Conservation (phyloP, 2,329 filamentous ascomycete species). For the Coleophoma cylindrospora region DNA sequence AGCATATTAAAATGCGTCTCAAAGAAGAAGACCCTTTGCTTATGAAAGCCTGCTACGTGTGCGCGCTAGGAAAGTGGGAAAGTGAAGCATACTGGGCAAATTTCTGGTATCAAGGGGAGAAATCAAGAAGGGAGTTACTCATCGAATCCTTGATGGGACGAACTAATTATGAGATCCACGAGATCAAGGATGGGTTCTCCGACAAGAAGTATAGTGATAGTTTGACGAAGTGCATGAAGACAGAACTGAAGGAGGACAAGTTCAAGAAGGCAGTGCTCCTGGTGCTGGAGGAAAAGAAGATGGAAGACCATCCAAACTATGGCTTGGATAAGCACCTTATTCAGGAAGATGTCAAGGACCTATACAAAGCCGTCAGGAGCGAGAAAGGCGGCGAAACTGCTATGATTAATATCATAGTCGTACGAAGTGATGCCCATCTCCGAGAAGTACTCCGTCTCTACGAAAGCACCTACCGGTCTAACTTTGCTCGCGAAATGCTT, state of each 20-base stretch:
- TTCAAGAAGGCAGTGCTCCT: slow-evolving; percentile 85
- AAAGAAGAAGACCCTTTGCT: slow-evolving; percentile 72
- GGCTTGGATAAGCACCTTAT: slow-evolving; percentile 42
- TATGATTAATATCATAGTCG: slow-evolving; percentile 81
- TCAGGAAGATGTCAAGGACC: slow-evolving; percentile 65
- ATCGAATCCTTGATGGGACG: slow-evolving; percentile 93
- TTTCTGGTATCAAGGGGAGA: slow-evolving; percentile 91
- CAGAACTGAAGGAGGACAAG: slow-evolving; percentile 91
- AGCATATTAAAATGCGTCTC: slow-evolving; percentile 73
- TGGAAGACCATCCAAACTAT: slow-evolving; percentile 57
- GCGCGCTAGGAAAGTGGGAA: slow-evolving; percentile 85
- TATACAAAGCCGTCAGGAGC: slow-evolving; percentile 63
- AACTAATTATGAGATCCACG: slow-evolving; percentile 77
- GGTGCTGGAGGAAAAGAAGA: slow-evolving; percentile 75
- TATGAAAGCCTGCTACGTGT: slow-evolving; percentile 88
- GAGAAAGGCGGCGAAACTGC: slow-evolving; percentile 80
- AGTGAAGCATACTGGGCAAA: slow-evolving; percentile 97
- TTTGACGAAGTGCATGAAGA: slow-evolving; percentile 79
- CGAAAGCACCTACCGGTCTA: slow-evolving; percentile 65
- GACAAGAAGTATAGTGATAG: slow-evolving; percentile 89
- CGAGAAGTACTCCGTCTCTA: slow-evolving; percentile 75
- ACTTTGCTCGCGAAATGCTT: slow-evolving; percentile 85
- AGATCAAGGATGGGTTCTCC: slow-evolving; percentile 82
- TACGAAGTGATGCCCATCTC: slow-evolving; percentile 76
- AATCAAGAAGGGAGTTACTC: slow-evolving; percentile 77